Evolutionary conservation across 2,329 filamentous ascomycete genomes (phyloP).

Genomic region (Scedosporium apiospermum): DNA sequence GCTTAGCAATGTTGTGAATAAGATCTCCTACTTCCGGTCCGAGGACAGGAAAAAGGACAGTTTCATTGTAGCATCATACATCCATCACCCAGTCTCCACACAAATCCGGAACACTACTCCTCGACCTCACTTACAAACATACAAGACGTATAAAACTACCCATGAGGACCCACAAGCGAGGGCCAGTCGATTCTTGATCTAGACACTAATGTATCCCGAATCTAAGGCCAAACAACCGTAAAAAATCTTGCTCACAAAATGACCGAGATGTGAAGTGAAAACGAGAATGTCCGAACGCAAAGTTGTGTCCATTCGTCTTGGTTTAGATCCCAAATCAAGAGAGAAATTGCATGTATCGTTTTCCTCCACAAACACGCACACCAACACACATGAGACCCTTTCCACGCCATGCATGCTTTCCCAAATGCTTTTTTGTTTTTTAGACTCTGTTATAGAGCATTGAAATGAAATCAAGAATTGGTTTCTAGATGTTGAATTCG

Average conservation of each 20-base stretch:
- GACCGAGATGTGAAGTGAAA: not conserved
- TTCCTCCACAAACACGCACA: not conserved
- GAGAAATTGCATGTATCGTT: no score
- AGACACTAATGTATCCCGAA: not conserved
- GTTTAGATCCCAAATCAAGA: no score
- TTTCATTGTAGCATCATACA: no score
- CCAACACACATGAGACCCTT: not conserved
- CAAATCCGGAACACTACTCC: no score
- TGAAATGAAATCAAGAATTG: not conserved
- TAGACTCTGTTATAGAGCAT: not conserved
- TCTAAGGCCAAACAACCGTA: not conserved
- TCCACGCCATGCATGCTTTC: constrained; percentile 6
- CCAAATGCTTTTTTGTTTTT: not conserved
- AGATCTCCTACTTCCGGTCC: no score
- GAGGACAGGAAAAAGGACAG: no score
- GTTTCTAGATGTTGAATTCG: constrained; percentile 8
- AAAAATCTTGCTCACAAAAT: not conserved
- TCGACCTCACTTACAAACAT: no score
- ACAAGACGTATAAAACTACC: not conserved
- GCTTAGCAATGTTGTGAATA: no score
- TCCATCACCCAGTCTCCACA: no score
- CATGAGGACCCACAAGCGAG: not conserved
- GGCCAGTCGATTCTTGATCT: not conserved
- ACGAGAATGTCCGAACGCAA: no score
- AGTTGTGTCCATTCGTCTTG: no score